Percentiles rank a stretch among this genome's conserved stretches.
Evolutionary conservation across 2,329 filamentous ascomycete genomes (phyloP).

Genomic region (Fusarium torulosum): DNA sequence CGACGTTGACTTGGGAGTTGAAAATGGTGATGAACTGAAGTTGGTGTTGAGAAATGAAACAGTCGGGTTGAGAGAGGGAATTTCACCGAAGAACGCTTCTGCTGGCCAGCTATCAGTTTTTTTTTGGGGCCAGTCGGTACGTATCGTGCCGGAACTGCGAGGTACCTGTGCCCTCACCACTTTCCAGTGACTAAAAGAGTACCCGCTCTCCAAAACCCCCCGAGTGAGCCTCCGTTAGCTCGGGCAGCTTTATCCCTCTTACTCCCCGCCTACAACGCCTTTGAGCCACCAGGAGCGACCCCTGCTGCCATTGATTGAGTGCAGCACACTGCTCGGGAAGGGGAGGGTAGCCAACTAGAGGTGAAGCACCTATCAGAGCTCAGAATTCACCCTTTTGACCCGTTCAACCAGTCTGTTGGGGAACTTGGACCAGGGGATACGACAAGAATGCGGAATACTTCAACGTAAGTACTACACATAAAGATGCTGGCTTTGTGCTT

Average conservation of each 20-base stretch:
- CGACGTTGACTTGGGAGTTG: conserved; percentile 46
- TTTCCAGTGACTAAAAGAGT: conserved; percentile 27
- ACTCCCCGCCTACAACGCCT: conserved; percentile 39
- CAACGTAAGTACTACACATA: not conserved
- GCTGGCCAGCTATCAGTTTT: conserved; percentile 49
- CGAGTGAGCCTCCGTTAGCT: conserved; percentile 47
- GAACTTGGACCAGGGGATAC: conserved; percentile 33
- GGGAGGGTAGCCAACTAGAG: conserved; percentile 7
- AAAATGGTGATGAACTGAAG: conserved; percentile 42
- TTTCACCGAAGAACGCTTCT: conserved; percentile 48
- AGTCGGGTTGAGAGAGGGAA: conserved; percentile 51
- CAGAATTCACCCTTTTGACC: conserved; percentile 25
- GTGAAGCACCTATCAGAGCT: conserved; percentile 33
- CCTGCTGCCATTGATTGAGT: conserved; percentile 34
- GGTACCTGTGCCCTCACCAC: conserved; percentile 38
- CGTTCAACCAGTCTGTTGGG: conserved; percentile 46
- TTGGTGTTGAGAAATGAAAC: conserved; percentile 47
- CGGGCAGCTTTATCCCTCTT: conserved; percentile 49
- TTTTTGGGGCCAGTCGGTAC: conserved; percentile 51
- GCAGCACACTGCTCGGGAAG: conserved; percentile 25
- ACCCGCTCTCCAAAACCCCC: conserved; percentile 45
- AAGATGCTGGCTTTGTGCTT: not conserved
- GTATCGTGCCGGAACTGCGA: conserved; percentile 49
- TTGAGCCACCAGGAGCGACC: conserved; percentile 9
- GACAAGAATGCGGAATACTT: conserved; percentile 12